Evolutionary conservation across 768 basidiomycete species (phyloP), one percentile per base, ranked within the genome.

Genomic region (Cystofilobasidium ferigula): DNA sequence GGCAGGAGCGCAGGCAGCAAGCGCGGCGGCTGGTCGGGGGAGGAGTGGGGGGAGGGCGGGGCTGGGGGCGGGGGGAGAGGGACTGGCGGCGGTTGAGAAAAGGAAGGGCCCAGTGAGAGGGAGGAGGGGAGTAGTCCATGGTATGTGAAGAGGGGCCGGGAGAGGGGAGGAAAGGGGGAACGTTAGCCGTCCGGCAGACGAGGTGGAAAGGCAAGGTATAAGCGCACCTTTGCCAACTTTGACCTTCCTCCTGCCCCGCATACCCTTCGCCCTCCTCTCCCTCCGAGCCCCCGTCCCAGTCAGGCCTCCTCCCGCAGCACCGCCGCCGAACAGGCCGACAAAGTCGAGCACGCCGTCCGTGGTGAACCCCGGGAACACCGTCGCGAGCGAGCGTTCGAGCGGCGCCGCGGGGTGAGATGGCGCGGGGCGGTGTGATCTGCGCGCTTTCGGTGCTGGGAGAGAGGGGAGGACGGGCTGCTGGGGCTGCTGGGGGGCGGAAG

Each of bases 281-380:
- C 28, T 51, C 24, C 61, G 34, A 7, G 26, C 34, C 12, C 43
- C 30, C 24, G 35, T 45, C 3, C 34, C 40, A 20, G 10, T 20
- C 40, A 42, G 40, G 10, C 40, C 20, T 42, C 20, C 40, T 10
- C 10, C 10, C 40, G 10, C 40, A 42, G 20, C 51, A 22, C 6
- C 51, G 9, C 51, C 51, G 28, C 51, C 40, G 16, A 68, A 68
- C 53, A 68, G 56, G 43, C 51, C 42, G 12, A 63, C 67, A 42
- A 68, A 68, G 43, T 68, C 61, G 12, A 68, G 61, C 6, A 62
- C 26, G n/a, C 43, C 34, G 14, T 60, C 67, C 12, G 45, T 18
- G 34, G 53, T 30, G 54, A 68, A 68, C 1, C 61, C 57, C 9
- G 67, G 67, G 53, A 68, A 68, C 8, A 68, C 47, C 1, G 54